Evolutionary conservation across 2,329 filamentous ascomycete genomes (phyloP).

Genomic region (Clarireedia sp.): DNA sequence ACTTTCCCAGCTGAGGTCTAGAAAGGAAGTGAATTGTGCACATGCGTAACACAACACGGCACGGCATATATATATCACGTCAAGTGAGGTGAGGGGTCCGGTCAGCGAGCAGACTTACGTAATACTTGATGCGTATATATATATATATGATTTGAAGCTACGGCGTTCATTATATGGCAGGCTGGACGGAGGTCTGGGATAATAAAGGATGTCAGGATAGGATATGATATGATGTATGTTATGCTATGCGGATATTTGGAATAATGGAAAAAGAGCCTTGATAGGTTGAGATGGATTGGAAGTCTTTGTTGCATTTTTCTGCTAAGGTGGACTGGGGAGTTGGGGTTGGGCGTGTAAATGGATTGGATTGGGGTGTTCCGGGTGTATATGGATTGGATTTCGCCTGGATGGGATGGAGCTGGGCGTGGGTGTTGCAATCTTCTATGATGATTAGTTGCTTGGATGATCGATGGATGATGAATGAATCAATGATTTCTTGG

Average conservation of each 20-base stretch:
- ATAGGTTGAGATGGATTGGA: neutral
- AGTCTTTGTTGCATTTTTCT: neutral
- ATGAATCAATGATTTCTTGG: neutral
- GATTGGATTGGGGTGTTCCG: neutral
- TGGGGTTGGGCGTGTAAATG: neutral
- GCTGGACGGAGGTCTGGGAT: too few relatives aligned
- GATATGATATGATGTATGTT: too few relatives aligned
- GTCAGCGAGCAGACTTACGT: neutral
- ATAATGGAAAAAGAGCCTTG: neutral
- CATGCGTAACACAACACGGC: neutral
- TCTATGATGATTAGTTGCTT: too few relatives aligned
- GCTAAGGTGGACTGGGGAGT: neutral
- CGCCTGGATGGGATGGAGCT: neutral
- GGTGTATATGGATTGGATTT: neutral
- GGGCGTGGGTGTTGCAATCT: neutral
- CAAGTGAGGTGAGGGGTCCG: neutral
- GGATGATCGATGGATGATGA: neutral
- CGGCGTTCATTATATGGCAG: too few relatives aligned
- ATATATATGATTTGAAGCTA: neutral
- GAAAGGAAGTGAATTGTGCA: too few relatives aligned
- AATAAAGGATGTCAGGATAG: too few relatives aligned
- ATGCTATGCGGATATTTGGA: neutral
- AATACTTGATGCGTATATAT: neutral
- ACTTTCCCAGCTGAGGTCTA: too few relatives aligned
- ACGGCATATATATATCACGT: neutral